These are phyloP conservation scores for Tremellales sp. DNA, from an alignment of 1,284 basidiomycete genomes.

Conservation along the genomic window DNA sequence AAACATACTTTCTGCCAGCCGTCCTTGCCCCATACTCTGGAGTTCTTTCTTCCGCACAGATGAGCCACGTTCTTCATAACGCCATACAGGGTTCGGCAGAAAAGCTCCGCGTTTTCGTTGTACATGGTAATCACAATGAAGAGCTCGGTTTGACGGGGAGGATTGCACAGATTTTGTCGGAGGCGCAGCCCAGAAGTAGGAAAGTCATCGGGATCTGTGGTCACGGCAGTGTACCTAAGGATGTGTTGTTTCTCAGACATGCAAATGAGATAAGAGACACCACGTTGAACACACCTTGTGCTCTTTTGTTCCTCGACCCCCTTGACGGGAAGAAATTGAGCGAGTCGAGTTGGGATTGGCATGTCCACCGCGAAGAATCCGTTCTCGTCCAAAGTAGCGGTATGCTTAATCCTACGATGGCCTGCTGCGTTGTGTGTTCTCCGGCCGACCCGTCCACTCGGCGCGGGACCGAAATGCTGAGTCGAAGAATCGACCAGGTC, in stretches of 20 bases:
- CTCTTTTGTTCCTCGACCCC: slow-evolving; percentile 79
- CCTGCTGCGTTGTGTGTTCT: slow-evolving; percentile 57
- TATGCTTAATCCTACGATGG: slow-evolving; percentile 48
- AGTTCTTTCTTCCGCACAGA: slow-evolving; percentile 88
- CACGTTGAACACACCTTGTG: slow-evolving; percentile 61
- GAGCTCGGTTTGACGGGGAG: slow-evolving; percentile 73
- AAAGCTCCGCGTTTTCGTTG: slow-evolving; percentile 90
- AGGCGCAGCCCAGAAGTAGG: slow-evolving; percentile 76
- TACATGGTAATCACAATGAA: slow-evolving; percentile 97
- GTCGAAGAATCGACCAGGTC: slow-evolving; percentile 48
- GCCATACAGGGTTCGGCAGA: slow-evolving; percentile 91
- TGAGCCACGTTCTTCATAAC: slow-evolving; percentile 90
- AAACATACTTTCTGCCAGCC: slow-evolving; percentile 86
- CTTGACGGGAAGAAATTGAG: slow-evolving; percentile 65
- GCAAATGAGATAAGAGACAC: background rate
- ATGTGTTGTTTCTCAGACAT: background rate
- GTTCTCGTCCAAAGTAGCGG: slow-evolving; percentile 53
- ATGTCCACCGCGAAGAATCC: slow-evolving; percentile 84
- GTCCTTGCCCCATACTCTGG: slow-evolving; percentile 90
- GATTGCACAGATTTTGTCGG: slow-evolving; percentile 71
- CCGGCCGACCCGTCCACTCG: slow-evolving; percentile 67
- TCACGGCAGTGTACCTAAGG: slow-evolving; percentile 68
- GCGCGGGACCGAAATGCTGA: slow-evolving; percentile 82
- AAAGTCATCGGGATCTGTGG: slow-evolving; percentile 91
- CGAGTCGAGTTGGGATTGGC: slow-evolving; percentile 75